phyloP scores from a whole-genome alignment of 176 grass and related monocot species.

The Bothriochloa decipiens region DNA sequence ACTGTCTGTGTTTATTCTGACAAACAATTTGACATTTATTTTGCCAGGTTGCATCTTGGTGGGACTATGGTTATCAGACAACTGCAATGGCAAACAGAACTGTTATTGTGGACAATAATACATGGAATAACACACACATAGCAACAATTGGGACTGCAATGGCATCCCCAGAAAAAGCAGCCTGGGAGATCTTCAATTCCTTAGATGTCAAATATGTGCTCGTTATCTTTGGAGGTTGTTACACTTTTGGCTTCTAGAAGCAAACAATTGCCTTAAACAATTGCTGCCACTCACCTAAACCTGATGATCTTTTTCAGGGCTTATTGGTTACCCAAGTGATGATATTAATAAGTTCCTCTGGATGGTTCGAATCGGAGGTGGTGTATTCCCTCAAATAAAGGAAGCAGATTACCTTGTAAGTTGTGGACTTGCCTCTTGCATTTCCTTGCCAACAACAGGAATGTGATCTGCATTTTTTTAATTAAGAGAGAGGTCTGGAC shows the following conservation, averaged over 20 bases:
- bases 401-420: slow-evolving; percentile 99
- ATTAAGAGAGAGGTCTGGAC: background rate
- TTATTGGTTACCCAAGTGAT: slow-evolving; percentile 98
- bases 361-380: slow-evolving; percentile 99
- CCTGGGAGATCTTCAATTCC: slow-evolving; percentile 97
- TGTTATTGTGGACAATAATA: slow-evolving; percentile 99
- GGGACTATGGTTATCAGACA: slow-evolving; percentile 99
- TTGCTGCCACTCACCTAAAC: slow-evolving; percentile 38
- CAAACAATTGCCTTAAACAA: slow-evolving; percentile 19
- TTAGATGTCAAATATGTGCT: slow-evolving; percentile 99
- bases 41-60: slow-evolving; percentile 94
- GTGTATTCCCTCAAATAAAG: slow-evolving; percentile 99
- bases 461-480: background rate
- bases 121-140: slow-evolving; percentile 99
- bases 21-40: slow-evolving; percentile 11
- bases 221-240: slow-evolving; percentile 95
- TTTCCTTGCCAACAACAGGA: background rate
- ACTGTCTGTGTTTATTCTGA: slow-evolving; percentile 33
- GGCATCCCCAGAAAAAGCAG: slow-evolving; percentile 97
- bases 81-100: slow-evolving; percentile 99
- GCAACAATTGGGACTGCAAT: slow-evolving; percentile 98
- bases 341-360: slow-evolving; percentile 99
- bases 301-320: slow-evolving; percentile 66
- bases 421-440: slow-evolving; percentile 18
- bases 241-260: slow-evolving; percentile 13